Evolutionary conservation across 2,329 filamentous ascomycete species (phyloP), one percentile per base, ranked within the genome.

Genomic region (Diaporthe vaccinii): DNA sequence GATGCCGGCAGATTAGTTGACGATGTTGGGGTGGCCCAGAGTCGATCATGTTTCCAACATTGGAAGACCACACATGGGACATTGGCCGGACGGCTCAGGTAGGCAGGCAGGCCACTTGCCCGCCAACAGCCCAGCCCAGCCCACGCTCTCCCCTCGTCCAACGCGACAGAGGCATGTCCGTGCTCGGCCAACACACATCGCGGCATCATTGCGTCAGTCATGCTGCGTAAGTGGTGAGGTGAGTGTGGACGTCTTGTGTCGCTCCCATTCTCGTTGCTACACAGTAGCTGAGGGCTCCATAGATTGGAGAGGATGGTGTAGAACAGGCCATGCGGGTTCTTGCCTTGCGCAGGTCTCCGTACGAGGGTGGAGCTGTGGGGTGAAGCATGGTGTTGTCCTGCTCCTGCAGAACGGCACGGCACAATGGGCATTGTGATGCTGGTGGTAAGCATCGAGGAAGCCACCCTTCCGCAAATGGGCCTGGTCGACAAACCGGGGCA

Each of bases 1-100:
- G 68, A 53, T 69, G 73, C 72, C 72, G 69, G 55, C 62, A 74
- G 17, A 69, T 75, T 17, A 58, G 53, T 44, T 70, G 51, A 58
- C 58, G 72, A 46, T 4, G 28, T n/a, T 46, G 34, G 31, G 20
- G 31, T 72, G 36, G 49, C 44, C 53, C 41, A 69, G 31, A 46
- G 69, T 73, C 51, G 61, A 69, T 73, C 70, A 75, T 73, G 68
- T 58, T 61, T 69, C 41, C 65, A 41, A 53, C 31, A 14, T 8
- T 8, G 53, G 65, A 28, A 53, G n/a, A 53, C 31, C 31, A 69
- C 46, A 9, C 2, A 28, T 55, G 46, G 62, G 22, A 39, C 20
- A 25, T 55, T 44, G 67, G 31, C 51, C 12, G 17, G 39, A 28
- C 39, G n/a, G 57, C 39, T 12, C 9, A 25, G 36, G 28, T 41